Evolutionary conservation across 2,329 filamentous ascomycete species (phyloP).

Genomic region (Cladosporium sphaerospermum): DNA sequence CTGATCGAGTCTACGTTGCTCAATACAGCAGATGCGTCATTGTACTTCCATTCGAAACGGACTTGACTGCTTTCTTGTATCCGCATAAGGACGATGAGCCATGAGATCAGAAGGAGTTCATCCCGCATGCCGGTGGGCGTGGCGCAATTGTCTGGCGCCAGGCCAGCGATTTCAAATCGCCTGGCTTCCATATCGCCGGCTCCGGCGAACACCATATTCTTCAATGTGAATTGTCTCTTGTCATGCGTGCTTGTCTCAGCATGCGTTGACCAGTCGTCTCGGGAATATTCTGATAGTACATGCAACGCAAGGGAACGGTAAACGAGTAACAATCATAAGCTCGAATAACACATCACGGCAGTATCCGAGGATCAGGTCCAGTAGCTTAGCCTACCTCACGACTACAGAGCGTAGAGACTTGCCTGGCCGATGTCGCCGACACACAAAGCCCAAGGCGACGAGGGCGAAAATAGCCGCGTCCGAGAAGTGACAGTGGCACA

Average conservation of each 20-base stretch:
- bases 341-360: neutral
- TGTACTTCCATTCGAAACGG: constrained; percentile 37
- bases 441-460: too few relatives aligned
- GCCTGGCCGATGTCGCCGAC: constrained; percentile 7
- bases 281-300: neutral
- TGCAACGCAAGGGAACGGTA: neutral
- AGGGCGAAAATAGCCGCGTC: too few relatives aligned
- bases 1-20: constrained; percentile 17
- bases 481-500: too few relatives aligned
- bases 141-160: constrained; percentile 21
- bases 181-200: constrained; percentile 1
- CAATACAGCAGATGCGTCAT: constrained; percentile 11
- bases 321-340: too few relatives aligned
- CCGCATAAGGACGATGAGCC: constrained; percentile 41
- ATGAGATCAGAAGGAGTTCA: constrained; percentile 39
- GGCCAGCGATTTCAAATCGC: constrained; percentile 17
- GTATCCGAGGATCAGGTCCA: constrained; percentile 1
- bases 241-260: neutral
- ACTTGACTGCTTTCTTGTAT: constrained; percentile 36
- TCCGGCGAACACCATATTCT: neutral
- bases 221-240: neutral
- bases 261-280: too few relatives aligned
- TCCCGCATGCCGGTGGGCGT: constrained; percentile 34
- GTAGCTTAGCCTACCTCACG: too few relatives aligned
- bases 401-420: too few relatives aligned